A percentile compares a stretch with the other conserved stretches of the same genome.
These are phyloP conservation scores for Lactifluus pinguis DNA, from an alignment of 768 basidiomycete species.

Conservation along the genomic window DNA sequence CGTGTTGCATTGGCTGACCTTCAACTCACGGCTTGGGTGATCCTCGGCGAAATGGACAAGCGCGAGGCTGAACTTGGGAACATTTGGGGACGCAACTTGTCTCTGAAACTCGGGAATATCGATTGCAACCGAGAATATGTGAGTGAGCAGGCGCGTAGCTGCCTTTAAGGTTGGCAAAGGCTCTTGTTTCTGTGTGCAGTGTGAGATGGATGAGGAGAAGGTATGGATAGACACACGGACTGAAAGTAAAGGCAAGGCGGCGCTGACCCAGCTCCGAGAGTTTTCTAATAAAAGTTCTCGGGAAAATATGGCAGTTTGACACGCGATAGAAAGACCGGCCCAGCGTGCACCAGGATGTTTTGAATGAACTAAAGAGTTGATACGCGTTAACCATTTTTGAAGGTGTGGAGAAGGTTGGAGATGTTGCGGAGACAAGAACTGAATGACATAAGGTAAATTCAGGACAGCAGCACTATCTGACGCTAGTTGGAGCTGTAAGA, in stretches of 20 bases:
- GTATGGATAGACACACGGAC: constrained; percentile 40
- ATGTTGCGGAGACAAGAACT: constrained; percentile 41
- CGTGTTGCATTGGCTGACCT: constrained; percentile 31
- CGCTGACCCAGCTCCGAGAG: constrained; percentile 64
- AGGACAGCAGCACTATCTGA: constrained; percentile 54
- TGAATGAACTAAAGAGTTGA: constrained; percentile 67
- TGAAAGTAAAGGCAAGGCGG: constrained; percentile 55
- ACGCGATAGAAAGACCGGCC: constrained; percentile 71
- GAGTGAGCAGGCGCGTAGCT: constrained; percentile 51
- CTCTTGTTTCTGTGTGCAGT: constrained; percentile 56
- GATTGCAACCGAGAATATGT: constrained; percentile 50
- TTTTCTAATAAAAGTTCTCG: constrained; percentile 54
- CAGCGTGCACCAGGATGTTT: constrained; percentile 71
- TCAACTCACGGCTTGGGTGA: constrained; percentile 40
- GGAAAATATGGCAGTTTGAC: constrained; percentile 53
- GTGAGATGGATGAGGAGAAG: constrained; percentile 22
- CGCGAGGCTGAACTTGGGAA: constrained; percentile 59
- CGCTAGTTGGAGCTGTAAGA: constrained; percentile 65
- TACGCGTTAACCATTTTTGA: constrained; percentile 66
- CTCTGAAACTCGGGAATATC: constrained; percentile 75
- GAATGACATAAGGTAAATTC: constrained; percentile 52
- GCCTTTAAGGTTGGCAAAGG: constrained; percentile 49
- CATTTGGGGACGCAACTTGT: constrained; percentile 61
- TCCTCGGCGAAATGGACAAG: constrained; percentile 50
- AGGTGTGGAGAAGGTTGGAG: constrained; percentile 57